A percentile compares a stretch with the other conserved stretches of the same genome.
Evolutionary conservation across 2,329 filamentous ascomycete genomes (phyloP).

Genomic region (Nakataea oryzae): DNA sequence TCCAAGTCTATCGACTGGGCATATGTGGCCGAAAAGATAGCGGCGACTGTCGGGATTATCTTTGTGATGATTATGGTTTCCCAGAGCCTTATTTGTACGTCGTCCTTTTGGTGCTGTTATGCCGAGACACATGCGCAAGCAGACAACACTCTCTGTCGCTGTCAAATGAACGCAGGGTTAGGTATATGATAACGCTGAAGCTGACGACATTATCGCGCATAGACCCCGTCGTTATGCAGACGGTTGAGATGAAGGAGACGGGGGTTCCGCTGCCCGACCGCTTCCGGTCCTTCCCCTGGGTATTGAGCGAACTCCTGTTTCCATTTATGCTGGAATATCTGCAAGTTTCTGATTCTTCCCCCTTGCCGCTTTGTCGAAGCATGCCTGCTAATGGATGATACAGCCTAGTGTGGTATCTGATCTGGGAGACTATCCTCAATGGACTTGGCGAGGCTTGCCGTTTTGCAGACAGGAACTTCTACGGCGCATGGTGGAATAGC

Average conservation of each 20-base stretch:
- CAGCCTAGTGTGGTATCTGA: slow-evolving; percentile 65
- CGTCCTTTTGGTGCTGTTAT: too few relatives aligned
- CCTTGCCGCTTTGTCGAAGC: background rate
- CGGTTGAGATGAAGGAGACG: slow-evolving; percentile 55
- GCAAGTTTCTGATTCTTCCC: slow-evolving; percentile 15
- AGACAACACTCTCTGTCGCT: too few relatives aligned
- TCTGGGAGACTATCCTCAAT: slow-evolving; percentile 69
- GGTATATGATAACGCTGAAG: background rate
- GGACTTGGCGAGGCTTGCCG: slow-evolving; percentile 65
- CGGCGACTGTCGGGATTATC: slow-evolving; percentile 61
- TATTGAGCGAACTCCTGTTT: slow-evolving; percentile 66
- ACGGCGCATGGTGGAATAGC: slow-evolving; percentile 54
- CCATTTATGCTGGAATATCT: slow-evolving; percentile 73
- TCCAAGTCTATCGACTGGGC: slow-evolving; percentile 58
- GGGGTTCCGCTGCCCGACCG: slow-evolving; percentile 50
- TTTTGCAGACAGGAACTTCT: slow-evolving; percentile 70
- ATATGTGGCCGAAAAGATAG: slow-evolving; percentile 63
- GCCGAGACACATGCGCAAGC: too few relatives aligned
- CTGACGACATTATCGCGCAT: background rate
- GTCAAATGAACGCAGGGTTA: background rate
- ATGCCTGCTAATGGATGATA: background rate
- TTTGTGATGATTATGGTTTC: slow-evolving; percentile 72
- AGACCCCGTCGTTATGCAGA: slow-evolving; percentile 60
- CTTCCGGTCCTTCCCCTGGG: slow-evolving; percentile 60
- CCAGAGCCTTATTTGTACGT: slow-evolving; percentile 58